These are phyloP conservation scores for Sophora flavescens DNA, from an alignment of 306 rosid genomes.

Conservation along the genomic window DNA sequence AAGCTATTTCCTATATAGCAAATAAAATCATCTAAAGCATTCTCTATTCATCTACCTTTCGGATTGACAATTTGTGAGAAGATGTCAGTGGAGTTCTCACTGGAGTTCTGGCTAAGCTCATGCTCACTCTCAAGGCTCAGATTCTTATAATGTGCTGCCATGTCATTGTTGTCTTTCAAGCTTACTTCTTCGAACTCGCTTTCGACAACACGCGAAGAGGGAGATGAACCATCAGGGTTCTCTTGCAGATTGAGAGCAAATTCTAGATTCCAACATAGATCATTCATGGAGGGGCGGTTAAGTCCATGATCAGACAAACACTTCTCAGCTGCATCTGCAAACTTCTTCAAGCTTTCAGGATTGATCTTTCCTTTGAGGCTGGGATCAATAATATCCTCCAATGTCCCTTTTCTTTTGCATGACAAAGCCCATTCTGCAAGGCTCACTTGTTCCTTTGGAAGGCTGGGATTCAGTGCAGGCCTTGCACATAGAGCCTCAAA, in stretches of 20 bases:
- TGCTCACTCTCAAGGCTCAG: constrained; percentile 40
- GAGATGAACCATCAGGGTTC: constrained; percentile 23
- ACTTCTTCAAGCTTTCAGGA: constrained; percentile 60
- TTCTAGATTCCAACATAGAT: constrained; percentile 64
- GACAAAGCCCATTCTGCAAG: constrained; percentile 64
- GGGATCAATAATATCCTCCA: constrained; percentile 62
- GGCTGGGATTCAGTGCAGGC: constrained; percentile 59
- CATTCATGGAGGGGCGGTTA: constrained; percentile 67
- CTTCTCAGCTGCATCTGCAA: constrained; percentile 61
- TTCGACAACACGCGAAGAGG: background rate
- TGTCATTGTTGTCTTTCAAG: constrained; percentile 29
- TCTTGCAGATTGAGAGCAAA: constrained; percentile 59
- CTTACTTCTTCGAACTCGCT: constrained; percentile 42
- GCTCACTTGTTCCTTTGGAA: constrained; percentile 62
- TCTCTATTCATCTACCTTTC: constrained; percentile 42
- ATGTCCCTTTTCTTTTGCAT: constrained; percentile 55
- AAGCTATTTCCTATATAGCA: constrained; percentile 9
- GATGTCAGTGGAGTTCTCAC: constrained; percentile 40
- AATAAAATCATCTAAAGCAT: background rate
- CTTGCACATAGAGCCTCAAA: constrained; percentile 62
- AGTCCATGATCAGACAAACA: constrained; percentile 60
- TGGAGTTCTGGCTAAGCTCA: constrained; percentile 29
- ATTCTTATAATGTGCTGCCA: constrained; percentile 43
- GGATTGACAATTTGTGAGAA: constrained; percentile 55
- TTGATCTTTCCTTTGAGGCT: constrained; percentile 51